These are phyloP conservation scores for Cladochytrium replicatum DNA, from an alignment of 192 early-diverging fungal species.

Conservation along the genomic window DNA sequence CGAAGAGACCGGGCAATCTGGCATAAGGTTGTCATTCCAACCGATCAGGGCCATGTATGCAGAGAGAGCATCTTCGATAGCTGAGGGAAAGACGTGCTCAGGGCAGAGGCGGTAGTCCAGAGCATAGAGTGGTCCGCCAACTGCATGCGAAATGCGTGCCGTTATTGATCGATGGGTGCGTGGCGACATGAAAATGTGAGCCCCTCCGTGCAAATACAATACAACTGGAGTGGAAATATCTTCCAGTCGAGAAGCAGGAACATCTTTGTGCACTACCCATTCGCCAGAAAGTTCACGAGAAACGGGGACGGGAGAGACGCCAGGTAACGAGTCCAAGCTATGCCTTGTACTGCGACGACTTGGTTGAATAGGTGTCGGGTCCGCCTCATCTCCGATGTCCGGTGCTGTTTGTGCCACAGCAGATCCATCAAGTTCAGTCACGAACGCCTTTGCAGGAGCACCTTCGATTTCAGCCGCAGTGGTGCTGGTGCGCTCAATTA, in stretches of 20 bases:
- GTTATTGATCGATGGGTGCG: slow-evolving; percentile 24
- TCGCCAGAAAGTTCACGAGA: slow-evolving; percentile 8
- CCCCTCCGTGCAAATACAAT: slow-evolving; percentile 31
- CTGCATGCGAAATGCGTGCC: slow-evolving; percentile 3
- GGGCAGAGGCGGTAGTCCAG: slow-evolving; percentile 30
- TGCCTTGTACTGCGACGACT: too few relatives aligned
- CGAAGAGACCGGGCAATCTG: not conserved
- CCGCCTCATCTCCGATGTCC: too few relatives aligned
- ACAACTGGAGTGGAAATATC: slow-evolving; percentile 9
- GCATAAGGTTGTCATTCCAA: too few relatives aligned
- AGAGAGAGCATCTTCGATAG: slow-evolving; percentile 21
- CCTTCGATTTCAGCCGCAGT: too few relatives aligned
- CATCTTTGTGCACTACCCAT: slow-evolving; percentile 14
- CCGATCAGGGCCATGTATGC: slow-evolving; percentile 19
- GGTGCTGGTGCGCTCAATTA: too few relatives aligned
- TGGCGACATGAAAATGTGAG: slow-evolving; percentile 30
- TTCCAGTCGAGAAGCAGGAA: not conserved
- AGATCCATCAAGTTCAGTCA: too few relatives aligned
- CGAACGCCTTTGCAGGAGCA: too few relatives aligned
- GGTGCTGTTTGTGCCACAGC: too few relatives aligned
- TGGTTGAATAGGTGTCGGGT: too few relatives aligned
- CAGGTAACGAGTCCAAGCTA: too few relatives aligned
- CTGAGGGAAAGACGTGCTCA: slow-evolving; percentile 18
- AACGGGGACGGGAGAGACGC: slow-evolving; percentile 1
- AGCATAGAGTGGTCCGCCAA: slow-evolving; percentile 12